Percentiles rank a stretch among this genome's conserved stretches.
Evolutionary conservation across 148 eudicot genomes (phyloP).

Genomic region (Amaranthus hypochondriacus): DNA sequence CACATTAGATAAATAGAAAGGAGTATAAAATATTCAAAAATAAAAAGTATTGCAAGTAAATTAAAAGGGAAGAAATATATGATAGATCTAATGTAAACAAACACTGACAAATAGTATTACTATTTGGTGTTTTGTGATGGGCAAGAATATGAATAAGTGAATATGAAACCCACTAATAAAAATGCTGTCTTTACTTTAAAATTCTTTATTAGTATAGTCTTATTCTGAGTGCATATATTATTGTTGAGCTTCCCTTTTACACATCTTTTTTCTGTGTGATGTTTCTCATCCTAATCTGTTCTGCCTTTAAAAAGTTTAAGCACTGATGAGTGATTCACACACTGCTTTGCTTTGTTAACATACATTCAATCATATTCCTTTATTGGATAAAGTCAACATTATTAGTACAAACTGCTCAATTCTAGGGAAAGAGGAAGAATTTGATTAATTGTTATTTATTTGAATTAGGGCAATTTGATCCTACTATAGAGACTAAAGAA

Average conservation of each 20-base stretch:
- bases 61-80: no score
- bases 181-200: slow-evolving; percentile 40
- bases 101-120: slow-evolving; percentile 22
- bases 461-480: no score
- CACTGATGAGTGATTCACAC: slow-evolving; percentile 17
- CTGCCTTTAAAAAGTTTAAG: slow-evolving; percentile 18
- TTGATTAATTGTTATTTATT: no score
- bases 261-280: not conserved
- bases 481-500: no score
- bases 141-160: slow-evolving; percentile 38
- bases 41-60: no score
- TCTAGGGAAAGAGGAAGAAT: no score
- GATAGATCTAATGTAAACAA: not conserved
- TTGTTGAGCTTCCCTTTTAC: slow-evolving; percentile 26
- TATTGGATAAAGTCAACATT: no score
- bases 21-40: no score
- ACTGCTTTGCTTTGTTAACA: no score
- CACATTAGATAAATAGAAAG: no score
- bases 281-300: not conserved
- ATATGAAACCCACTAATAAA: slow-evolving; percentile 65
- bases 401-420: no score
- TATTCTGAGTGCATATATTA: slow-evolving; percentile 16
- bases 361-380: no score
- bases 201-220: slow-evolving; percentile 28
- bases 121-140: slow-evolving; percentile 30